These are phyloP conservation scores for Phytophthora lateralis DNA, from an alignment of 352 stramenopile genomes.

Conservation along the genomic window DNA sequence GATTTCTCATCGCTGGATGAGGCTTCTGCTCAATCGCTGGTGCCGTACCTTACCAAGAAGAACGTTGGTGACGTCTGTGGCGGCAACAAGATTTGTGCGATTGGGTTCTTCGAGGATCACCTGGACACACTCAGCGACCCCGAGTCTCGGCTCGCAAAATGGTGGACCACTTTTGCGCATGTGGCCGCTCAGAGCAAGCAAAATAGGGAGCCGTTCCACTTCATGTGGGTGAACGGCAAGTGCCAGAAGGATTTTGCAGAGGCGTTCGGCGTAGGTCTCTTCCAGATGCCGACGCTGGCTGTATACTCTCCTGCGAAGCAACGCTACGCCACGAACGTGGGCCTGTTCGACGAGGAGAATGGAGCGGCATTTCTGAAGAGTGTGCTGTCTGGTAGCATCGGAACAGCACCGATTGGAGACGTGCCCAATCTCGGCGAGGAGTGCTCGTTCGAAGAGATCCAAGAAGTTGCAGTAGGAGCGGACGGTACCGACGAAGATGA, in stretches of 20 bases:
- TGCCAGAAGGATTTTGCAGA: constrained; percentile 75
- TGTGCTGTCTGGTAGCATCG: constrained; percentile 70
- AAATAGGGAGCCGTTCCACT: constrained; percentile 63
- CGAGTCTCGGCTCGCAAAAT: constrained; percentile 52
- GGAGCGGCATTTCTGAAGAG: constrained; percentile 58
- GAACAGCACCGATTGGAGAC: constrained; percentile 50
- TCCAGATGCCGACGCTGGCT: constrained; percentile 77
- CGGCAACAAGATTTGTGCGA: constrained; percentile 75
- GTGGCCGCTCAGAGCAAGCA: constrained; percentile 59
- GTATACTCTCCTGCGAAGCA: constrained; percentile 80
- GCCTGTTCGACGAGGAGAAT: constrained; percentile 69
- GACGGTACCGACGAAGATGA: constrained; percentile 45
- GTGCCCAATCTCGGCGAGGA: constrained; percentile 51
- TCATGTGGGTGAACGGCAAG: constrained; percentile 80
- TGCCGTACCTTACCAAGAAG: constrained; percentile 62
- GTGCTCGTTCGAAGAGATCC: constrained; percentile 54
- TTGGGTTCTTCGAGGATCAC: constrained; percentile 77
- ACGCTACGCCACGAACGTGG: constrained; percentile 74
- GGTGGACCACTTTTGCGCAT: constrained; percentile 41
- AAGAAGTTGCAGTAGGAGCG: constrained; percentile 29
- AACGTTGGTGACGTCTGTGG: constrained; percentile 57
- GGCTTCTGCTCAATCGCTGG: constrained; percentile 22
- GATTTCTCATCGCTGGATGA: constrained; percentile 38
- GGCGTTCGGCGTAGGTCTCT: constrained; percentile 69
- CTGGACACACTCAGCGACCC: constrained; percentile 46